Percentiles rank a stretch among this genome's conserved stretches.
These are phyloP conservation scores for Phytophthora colocasiae DNA, from an alignment of 352 stramenopile species.

Conservation along the genomic window DNA sequence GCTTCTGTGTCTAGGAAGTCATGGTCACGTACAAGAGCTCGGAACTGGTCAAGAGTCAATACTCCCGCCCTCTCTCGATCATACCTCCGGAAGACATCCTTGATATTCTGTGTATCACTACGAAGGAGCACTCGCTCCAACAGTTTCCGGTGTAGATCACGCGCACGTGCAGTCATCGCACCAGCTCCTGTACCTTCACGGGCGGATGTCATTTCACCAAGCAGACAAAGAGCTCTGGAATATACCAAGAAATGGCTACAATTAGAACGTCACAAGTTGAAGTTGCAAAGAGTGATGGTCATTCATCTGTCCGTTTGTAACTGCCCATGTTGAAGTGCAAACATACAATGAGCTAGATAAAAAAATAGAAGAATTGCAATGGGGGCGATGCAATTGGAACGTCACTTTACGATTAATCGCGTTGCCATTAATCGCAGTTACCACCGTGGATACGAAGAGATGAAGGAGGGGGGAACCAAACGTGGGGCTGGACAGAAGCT, in stretches of 20 bases:
- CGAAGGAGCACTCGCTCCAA: constrained; percentile 64
- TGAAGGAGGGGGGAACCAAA: constrained; percentile 18
- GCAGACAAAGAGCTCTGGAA: background rate
- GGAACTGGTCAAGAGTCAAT: constrained; percentile 55
- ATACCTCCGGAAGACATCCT: constrained; percentile 75
- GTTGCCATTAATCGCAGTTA: background rate
- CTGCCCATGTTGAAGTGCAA: constrained; percentile 7
- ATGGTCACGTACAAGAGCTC: constrained; percentile 58
- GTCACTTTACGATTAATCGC: constrained; percentile 5
- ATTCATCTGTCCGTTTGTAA: background rate
- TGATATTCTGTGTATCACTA: constrained; percentile 62
- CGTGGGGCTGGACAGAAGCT: constrained; percentile 12
- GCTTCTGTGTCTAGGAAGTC: constrained; percentile 59
- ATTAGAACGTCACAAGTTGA: constrained; percentile 27
- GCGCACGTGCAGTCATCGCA: constrained; percentile 17
- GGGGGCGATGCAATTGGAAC: constrained; percentile 6
- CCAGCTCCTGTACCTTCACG: constrained; percentile 1
- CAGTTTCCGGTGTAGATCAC: constrained; percentile 63
- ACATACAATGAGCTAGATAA: background rate
- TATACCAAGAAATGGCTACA: constrained; percentile 1
- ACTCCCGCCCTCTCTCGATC: constrained; percentile 56
- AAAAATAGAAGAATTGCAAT: background rate
- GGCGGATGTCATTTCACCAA: constrained; percentile 19
- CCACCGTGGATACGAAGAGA: background rate
- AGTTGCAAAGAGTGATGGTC: constrained; percentile 27